Evolutionary conservation across 2,329 filamentous ascomycete genomes (phyloP).

Genomic region (Bipolaris cookei): DNA sequence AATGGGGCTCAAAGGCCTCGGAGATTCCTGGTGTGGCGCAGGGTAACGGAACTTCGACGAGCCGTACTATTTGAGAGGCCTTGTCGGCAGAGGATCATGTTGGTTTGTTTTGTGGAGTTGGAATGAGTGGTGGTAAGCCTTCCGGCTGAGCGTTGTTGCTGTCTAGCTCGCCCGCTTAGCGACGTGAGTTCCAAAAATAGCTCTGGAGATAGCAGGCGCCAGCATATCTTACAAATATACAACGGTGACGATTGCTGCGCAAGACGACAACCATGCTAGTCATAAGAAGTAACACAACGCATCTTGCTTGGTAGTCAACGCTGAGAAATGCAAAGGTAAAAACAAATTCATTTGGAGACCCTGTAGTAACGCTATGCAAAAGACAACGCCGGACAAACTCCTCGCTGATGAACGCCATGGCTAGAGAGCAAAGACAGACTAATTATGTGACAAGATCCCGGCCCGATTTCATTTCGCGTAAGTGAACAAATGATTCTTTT

Average conservation of each 20-base stretch:
- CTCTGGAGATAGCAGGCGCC: conserved; percentile 1
- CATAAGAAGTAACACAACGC: conserved; percentile 29
- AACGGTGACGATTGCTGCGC: background rate
- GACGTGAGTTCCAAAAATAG: conserved; percentile 14
- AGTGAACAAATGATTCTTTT: conserved; percentile 3
- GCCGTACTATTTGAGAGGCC: conserved; percentile 7
- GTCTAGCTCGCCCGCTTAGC: conserved; percentile 22
- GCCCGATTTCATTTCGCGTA: background rate
- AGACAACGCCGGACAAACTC: conserved; percentile 1
- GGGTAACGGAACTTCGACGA: conserved; percentile 3
- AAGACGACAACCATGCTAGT: background rate
- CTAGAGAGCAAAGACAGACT: background rate
- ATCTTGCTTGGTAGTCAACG: background rate
- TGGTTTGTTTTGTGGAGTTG: conserved; percentile 1
- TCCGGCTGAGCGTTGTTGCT: conserved; percentile 3
- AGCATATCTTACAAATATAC: background rate
- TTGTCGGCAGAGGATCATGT: background rate
- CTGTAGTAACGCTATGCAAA: conserved; percentile 9
- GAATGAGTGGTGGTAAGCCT: conserved; percentile 9
- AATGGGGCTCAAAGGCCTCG: background rate
- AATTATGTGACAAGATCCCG: background rate
- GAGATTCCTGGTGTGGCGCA: conserved; percentile 2
- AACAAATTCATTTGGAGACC: conserved; percentile 7
- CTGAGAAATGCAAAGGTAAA: conserved; percentile 11
- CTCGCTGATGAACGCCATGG: conserved; percentile 11